These are phyloP conservation scores for Vitis amurensis DNA, from an alignment of 164 flowering plant species.

Conservation along the genomic window DNA sequence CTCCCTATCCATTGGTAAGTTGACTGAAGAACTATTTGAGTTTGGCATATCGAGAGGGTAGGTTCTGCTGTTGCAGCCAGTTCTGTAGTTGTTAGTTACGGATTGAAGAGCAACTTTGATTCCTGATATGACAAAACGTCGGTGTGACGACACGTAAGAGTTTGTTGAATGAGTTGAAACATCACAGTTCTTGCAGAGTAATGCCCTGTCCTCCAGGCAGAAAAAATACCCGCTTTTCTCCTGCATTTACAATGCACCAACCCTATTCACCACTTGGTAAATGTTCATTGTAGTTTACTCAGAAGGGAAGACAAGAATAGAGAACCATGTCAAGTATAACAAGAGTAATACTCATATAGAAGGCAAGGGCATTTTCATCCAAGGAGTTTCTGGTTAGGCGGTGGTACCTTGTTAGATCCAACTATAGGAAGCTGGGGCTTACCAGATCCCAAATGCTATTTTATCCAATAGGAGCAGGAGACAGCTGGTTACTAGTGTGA, in stretches of 20 bases:
- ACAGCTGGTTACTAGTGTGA: too few relatives aligned
- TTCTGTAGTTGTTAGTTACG: neutral
- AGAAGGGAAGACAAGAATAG: neutral
- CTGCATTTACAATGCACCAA: conserved; percentile 12
- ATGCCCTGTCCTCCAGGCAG: conserved; percentile 40
- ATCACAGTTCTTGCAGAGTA: conserved; percentile 36
- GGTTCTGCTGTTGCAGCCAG: neutral
- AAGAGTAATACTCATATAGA: too few relatives aligned
- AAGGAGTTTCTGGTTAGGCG: too few relatives aligned
- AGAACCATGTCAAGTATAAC: neutral
- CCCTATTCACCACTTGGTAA: neutral
- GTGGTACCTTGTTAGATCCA: too few relatives aligned
- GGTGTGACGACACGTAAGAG: conserved; percentile 27
- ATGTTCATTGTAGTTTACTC: neutral
- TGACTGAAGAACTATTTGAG: neutral
- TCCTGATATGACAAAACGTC: conserved; percentile 34
- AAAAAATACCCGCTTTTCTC: conserved; percentile 33
- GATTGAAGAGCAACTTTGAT: conserved; percentile 28
- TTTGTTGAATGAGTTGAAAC: conserved; percentile 26
- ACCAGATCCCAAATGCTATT: too few relatives aligned
- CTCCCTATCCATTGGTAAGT: neutral
- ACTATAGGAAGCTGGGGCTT: too few relatives aligned
- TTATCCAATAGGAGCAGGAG: too few relatives aligned
- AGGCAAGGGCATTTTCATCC: too few relatives aligned
- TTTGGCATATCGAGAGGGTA: neutral